phyloP scores from a whole-genome alignment of 2,329 filamentous ascomycete species.

The Monosporascus ibericus region DNA sequence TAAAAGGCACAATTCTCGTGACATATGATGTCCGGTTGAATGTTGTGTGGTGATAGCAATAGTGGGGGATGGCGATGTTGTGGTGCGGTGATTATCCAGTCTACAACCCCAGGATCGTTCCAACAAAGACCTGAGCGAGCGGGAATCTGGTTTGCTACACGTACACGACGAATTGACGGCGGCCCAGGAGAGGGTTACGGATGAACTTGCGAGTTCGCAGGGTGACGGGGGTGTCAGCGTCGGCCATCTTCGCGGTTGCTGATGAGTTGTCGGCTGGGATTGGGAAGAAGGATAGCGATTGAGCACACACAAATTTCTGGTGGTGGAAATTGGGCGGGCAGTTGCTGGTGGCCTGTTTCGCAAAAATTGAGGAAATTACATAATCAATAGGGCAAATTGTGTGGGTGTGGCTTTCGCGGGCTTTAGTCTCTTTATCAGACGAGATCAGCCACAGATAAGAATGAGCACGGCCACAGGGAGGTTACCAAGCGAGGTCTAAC shows the following conservation, averaged over 20 bases:
- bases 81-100: neutral
- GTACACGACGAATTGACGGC: constrained; percentile 99
- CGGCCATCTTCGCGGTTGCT: constrained; percentile 71
- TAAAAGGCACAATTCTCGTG: neutral
- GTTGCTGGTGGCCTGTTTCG: neutral
- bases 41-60: neutral
- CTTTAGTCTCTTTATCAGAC: neutral
- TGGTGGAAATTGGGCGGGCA: neutral
- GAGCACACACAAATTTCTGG: neutral
- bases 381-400: constrained; percentile 1
- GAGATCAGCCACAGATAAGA: neutral
- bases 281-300: neutral
- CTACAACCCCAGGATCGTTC: neutral
- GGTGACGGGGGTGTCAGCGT: constrained; percentile 70
- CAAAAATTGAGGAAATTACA: neutral
- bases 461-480: neutral
- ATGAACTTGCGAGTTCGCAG: constrained; percentile 99
- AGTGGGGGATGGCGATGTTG: neutral
- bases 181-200: constrained; percentile 96
- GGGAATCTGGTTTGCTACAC: constrained; percentile 32
- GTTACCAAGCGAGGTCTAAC: neutral
- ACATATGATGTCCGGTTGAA: neutral
- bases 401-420: neutral
- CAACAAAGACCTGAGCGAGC: constrained; percentile 12
- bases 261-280: constrained; percentile 2